Evolutionary conservation across 1,139 yeast genomes (phyloP).

Genomic region (Blastobotrys persicus): DNA sequence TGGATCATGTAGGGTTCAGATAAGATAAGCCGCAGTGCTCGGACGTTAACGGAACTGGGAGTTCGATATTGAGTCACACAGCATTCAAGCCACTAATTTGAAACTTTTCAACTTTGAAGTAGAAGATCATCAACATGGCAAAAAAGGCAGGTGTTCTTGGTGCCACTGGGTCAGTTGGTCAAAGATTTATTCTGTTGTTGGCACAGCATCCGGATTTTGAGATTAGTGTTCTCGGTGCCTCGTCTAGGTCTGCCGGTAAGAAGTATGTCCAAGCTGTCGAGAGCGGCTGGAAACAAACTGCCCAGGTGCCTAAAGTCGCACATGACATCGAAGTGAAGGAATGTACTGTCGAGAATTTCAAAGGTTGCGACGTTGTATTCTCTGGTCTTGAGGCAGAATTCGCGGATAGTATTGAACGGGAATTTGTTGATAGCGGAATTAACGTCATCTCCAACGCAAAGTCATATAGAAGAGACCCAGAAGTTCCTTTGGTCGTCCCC

Average conservation of each 20-base stretch:
- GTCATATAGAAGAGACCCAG: conserved; percentile 83
- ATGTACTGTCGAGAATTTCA: conserved; percentile 72
- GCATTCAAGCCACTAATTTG: too few species aligned
- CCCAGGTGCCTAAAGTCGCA: conserved; percentile 68
- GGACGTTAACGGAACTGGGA: background rate
- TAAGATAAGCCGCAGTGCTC: background rate
- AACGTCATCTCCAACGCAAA: conserved; percentile 92
- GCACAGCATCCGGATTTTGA: conserved; percentile 89
- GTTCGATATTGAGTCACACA: background rate
- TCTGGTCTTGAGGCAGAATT: conserved; percentile 92
- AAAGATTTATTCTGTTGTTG: conserved; percentile 82
- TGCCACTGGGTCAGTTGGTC: conserved; percentile 98
- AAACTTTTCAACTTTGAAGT: too few species aligned
- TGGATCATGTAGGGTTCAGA: background rate
- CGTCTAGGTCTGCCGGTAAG: conserved; percentile 91
- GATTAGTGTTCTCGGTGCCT: conserved; percentile 84
- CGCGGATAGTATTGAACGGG: conserved; percentile 90
- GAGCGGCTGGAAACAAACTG: conserved; percentile 81
- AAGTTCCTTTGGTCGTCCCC: conserved; percentile 93
- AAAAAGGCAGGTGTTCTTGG: conserved; percentile 58
- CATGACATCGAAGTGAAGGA: conserved; percentile 64
- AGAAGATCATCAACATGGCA: too few species aligned
- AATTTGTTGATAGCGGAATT: conserved; percentile 75
- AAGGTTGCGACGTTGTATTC: conserved; percentile 89
- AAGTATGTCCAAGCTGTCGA: conserved; percentile 78